These are phyloP conservation scores for Coccomyxa sp. DNA, from an alignment of 139 green algal species.

Conservation along the genomic window DNA sequence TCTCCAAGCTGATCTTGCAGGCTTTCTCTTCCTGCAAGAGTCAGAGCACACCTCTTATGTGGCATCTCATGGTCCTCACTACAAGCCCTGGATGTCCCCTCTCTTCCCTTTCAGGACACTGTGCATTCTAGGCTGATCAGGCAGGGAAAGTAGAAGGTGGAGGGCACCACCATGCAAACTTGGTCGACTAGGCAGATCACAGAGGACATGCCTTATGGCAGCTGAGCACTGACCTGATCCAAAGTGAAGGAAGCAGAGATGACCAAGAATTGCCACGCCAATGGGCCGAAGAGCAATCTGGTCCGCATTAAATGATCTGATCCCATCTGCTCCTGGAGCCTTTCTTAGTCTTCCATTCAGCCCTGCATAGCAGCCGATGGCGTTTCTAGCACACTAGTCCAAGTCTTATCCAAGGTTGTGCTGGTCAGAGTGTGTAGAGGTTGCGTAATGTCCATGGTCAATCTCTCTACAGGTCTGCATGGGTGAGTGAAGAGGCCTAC, in stretches of 20 bases:
- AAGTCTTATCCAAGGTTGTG: too few species aligned
- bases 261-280: constrained; percentile 14
- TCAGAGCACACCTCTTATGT: not conserved
- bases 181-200: too few species aligned
- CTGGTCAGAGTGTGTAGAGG: too few species aligned
- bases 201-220: not conserved
- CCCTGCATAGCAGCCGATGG: constrained; percentile 6
- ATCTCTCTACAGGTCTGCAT: not conserved
- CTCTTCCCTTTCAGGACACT: not conserved
- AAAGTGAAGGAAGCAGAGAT: constrained; percentile 31
- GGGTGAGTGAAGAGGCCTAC: not conserved
- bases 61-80: not conserved
- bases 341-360: constrained; percentile 34
- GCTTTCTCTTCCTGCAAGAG: too few species aligned
- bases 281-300: constrained; percentile 38
- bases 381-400: too few species aligned
- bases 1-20: constrained; percentile 20
- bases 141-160: too few species aligned
- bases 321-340: constrained; percentile 43
- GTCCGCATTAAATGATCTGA: constrained; percentile 38
- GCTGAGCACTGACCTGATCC: not conserved
- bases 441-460: not conserved
- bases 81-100: not conserved
- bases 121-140: too few species aligned
- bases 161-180: too few species aligned